Evolutionary conservation across 176 grass and related monocot species (phyloP).

Genomic region (Chrysopogon serrulatus): DNA sequence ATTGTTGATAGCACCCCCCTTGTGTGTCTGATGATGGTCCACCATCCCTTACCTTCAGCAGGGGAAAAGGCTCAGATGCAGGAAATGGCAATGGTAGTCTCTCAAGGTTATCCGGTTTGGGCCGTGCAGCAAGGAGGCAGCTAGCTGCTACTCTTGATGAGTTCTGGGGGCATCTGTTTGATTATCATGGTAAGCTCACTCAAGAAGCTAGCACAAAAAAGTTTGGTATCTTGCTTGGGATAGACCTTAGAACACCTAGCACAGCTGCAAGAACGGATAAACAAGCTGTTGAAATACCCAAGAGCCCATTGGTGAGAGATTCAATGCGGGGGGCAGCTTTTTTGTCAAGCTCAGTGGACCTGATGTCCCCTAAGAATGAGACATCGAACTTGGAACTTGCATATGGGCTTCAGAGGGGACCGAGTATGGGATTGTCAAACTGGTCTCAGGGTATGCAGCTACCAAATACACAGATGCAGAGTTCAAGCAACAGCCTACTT

Average conservation of each 20-base stretch:
- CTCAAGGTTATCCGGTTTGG: constrained; percentile 84
- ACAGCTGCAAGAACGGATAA: constrained; percentile 53
- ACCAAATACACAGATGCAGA: constrained; percentile 41
- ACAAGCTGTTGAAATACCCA: constrained; percentile 56
- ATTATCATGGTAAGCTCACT: constrained; percentile 87
- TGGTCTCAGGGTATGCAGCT: constrained; percentile 79
- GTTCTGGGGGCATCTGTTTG: constrained; percentile 95
- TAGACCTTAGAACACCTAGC: constrained; percentile 62
- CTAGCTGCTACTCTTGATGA: constrained; percentile 80
- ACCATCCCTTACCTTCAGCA: constrained; percentile 50
- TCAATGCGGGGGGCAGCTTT: constrained; percentile 33
- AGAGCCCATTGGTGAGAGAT: constrained; percentile 50
- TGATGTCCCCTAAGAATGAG: constrained; percentile 41
- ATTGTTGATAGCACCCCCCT: constrained; percentile 17
- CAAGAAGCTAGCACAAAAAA: constrained; percentile 68
- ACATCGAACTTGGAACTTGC: constrained; percentile 57
- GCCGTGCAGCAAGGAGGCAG: constrained; percentile 82
- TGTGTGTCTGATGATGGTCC: constrained; percentile 46
- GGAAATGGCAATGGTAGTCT: constrained; percentile 67
- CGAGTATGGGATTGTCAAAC: constrained; percentile 40
- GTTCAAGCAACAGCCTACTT: constrained; percentile 48
- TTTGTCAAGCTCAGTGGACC: constrained; percentile 37
- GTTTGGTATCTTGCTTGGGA: constrained; percentile 68
- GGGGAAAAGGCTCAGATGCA: constrained; percentile 55
- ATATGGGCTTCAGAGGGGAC: constrained; percentile 67